phyloP scores from a whole-genome alignment of 176 grass and related monocot genomes.

The Alloteropsis semialata region DNA sequence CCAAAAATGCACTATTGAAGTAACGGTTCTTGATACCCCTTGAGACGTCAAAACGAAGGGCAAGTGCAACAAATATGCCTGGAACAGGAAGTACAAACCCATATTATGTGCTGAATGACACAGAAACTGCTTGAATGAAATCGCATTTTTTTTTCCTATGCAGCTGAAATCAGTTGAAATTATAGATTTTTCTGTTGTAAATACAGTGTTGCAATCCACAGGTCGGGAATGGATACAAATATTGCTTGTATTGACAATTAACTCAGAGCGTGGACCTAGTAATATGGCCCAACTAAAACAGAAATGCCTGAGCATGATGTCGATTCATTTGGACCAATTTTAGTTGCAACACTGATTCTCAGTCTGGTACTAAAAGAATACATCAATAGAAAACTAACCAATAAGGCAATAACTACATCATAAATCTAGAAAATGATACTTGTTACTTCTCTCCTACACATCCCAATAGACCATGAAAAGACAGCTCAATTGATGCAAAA shows the following conservation, averaged over 20 bases:
- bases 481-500: background rate
- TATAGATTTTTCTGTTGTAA: background rate
- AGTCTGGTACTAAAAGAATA: background rate
- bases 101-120: conserved; percentile 7
- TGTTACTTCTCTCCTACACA: background rate
- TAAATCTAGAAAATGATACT: background rate
- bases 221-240: background rate
- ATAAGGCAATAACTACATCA: too few species aligned
- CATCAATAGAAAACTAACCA: background rate
- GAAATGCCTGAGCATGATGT: background rate
- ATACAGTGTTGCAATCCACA: background rate
- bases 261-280: too few species aligned
- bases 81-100: conserved; percentile 5
- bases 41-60: conserved; percentile 83
- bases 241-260: too few species aligned
- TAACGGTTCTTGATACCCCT: conserved; percentile 73
- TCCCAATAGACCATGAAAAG: background rate
- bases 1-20: conserved; percentile 82
- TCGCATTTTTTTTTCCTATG: background rate
- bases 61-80: conserved; percentile 93
- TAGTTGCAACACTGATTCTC: background rate
- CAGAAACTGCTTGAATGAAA: background rate
- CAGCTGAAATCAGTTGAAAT: background rate
- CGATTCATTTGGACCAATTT: background rate
- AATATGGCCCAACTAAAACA: background rate